Evolutionary conservation across 2,329 filamentous ascomycete genomes (phyloP).

Genomic region (Beauveria scarabaeidicola): DNA sequence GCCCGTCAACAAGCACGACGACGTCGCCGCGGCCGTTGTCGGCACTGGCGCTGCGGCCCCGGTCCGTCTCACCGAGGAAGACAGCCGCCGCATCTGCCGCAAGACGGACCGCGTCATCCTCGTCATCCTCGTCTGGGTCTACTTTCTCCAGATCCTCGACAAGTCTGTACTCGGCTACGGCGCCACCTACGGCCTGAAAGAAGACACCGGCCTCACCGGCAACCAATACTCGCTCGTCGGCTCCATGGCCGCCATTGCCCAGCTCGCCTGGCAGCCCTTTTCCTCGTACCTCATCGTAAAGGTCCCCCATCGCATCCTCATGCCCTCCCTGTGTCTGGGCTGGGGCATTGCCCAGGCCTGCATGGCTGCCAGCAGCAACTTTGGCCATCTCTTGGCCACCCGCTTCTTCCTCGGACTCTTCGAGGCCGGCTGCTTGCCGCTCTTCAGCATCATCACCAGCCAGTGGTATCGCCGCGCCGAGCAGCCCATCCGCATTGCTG

Average conservation of each 20-base stretch:
- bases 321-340: constrained; percentile 39
- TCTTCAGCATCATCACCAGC: constrained; percentile 38
- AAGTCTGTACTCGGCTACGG: constrained; percentile 50
- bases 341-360: constrained; percentile 36
- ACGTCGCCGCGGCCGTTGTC: not conserved
- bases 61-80: constrained; percentile 28
- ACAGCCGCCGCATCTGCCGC: constrained; percentile 38
- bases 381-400: constrained; percentile 38
- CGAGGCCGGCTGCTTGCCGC: constrained; percentile 44
- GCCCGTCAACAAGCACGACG: not conserved
- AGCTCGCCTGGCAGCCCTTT: constrained; percentile 53
- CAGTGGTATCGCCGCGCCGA: constrained; percentile 44
- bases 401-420: constrained; percentile 40
- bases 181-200: constrained; percentile 45
- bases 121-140: constrained; percentile 46
- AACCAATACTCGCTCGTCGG: constrained; percentile 49
- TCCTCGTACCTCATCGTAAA: constrained; percentile 52
- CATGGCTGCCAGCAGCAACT: constrained; percentile 40
- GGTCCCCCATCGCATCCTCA: constrained; percentile 49
- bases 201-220: constrained; percentile 41
- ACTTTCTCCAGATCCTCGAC: constrained; percentile 51
- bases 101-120: constrained; percentile 56
- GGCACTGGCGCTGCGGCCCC: not conserved
- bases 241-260: constrained; percentile 50
- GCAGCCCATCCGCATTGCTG: constrained; percentile 53